Evolutionary conservation across 2,329 filamentous ascomycete species (phyloP).

Genomic region (Xylaria sp.): DNA sequence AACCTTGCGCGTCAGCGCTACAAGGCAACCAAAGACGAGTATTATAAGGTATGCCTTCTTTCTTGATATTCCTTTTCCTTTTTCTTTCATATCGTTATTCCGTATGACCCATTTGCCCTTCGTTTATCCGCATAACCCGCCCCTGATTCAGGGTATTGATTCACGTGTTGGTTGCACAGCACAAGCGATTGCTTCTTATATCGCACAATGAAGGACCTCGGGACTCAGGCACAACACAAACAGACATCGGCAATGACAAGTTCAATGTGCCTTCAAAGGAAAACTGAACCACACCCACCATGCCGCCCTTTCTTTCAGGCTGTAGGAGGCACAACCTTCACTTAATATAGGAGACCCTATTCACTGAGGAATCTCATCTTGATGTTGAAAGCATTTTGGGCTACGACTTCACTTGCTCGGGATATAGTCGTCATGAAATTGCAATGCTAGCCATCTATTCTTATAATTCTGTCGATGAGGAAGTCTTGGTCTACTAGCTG

Average conservation of each 20-base stretch:
- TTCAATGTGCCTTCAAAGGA: neutral
- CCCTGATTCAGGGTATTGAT: neutral
- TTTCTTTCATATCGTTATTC: constrained; percentile 4
- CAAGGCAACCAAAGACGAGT: constrained; percentile 63
- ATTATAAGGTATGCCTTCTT: constrained; percentile 61
- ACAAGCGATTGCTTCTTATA: neutral
- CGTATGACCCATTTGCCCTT: neutral
- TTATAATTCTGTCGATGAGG: neutral
- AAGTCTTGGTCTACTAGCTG: neutral
- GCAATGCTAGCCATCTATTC: neutral
- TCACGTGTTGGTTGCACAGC: neutral
- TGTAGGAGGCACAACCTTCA: neutral
- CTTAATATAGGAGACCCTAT: neutral
- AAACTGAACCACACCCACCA: neutral
- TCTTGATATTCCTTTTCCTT: neutral
- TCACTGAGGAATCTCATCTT: neutral
- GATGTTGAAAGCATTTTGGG: neutral
- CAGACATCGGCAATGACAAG: neutral
- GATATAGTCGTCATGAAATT: neutral
- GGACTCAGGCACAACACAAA: neutral
- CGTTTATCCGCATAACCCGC: neutral
- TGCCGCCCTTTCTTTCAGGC: neutral
- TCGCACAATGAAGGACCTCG: neutral
- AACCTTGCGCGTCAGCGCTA: constrained; percentile 64
- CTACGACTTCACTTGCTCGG: neutral